phyloP scores from a whole-genome alignment of 441 rosid species.

The Mallotus repandus region DNA sequence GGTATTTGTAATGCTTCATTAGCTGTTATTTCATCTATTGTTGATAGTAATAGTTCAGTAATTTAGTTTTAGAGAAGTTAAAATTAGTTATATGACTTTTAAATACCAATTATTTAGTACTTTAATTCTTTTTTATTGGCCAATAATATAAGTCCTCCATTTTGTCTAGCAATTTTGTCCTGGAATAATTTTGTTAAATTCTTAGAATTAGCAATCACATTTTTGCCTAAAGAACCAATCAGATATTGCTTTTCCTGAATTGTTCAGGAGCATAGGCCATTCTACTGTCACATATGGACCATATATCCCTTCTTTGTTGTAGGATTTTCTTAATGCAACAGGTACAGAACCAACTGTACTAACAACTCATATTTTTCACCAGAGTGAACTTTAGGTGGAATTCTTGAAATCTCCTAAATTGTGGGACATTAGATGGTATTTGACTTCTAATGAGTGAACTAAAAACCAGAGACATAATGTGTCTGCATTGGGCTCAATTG shows the following conservation, averaged over 20 bases:
- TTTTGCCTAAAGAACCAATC: neutral
- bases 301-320: neutral
- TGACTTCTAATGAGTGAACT: no score
- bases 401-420: slow-evolving; percentile 3
- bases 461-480: no score
- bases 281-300: neutral
- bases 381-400: neutral
- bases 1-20: slow-evolving; percentile 48
- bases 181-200: neutral
- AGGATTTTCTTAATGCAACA: slow-evolving; percentile 1
- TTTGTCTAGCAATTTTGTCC: neutral
- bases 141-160: neutral
- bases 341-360: neutral
- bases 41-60: slow-evolving; percentile 6
- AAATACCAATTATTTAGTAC: neutral
- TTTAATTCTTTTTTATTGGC: neutral
- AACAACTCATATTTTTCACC: neutral
- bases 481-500: neutral
- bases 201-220: neutral
- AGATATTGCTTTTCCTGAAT: slow-evolving; percentile 5
- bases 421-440: neutral
- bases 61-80: slow-evolving; percentile 1
- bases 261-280: neutral
- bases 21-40: slow-evolving; percentile 9
- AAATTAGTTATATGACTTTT: neutral